These are phyloP conservation scores for Pelagomonas calceolata DNA, from an alignment of 108 stramenopile species.

Conservation along the genomic window DNA sequence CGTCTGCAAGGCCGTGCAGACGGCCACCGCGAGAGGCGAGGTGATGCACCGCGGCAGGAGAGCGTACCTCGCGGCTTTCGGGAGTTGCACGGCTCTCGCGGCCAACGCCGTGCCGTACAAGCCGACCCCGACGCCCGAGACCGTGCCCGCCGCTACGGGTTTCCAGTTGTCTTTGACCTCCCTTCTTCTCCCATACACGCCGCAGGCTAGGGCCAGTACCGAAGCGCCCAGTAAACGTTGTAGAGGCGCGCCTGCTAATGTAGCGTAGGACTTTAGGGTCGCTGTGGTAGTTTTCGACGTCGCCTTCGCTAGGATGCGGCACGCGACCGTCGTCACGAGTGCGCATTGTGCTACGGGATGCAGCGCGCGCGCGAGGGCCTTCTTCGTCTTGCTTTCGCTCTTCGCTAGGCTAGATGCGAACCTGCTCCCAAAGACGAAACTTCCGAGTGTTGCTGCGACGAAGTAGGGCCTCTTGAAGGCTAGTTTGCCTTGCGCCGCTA, in stretches of 20 bases:
- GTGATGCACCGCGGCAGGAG: conserved; percentile 1
- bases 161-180: background rate
- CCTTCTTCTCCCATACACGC: background rate
- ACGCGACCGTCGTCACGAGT: background rate
- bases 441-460: too few species aligned
- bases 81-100: background rate
- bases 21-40: background rate
- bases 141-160: background rate
- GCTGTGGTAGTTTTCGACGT: background rate
- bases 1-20: background rate
- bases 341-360: background rate
- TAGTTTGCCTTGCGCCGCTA: too few species aligned
- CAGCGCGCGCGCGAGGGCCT: background rate
- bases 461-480: too few species aligned
- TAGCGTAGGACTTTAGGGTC: background rate
- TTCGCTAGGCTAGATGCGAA: too few species aligned
- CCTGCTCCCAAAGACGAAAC: too few species aligned
- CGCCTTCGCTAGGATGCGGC: background rate
- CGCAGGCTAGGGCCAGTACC: background rate
- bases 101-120: background rate
- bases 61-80: background rate
- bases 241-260: background rate
- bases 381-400: too few species aligned
- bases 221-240: background rate
- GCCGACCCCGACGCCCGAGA: background rate